Conservation (phyloP, 2,329 filamentous ascomycete genomes). For the Monosporascus cannonballus region DNA sequence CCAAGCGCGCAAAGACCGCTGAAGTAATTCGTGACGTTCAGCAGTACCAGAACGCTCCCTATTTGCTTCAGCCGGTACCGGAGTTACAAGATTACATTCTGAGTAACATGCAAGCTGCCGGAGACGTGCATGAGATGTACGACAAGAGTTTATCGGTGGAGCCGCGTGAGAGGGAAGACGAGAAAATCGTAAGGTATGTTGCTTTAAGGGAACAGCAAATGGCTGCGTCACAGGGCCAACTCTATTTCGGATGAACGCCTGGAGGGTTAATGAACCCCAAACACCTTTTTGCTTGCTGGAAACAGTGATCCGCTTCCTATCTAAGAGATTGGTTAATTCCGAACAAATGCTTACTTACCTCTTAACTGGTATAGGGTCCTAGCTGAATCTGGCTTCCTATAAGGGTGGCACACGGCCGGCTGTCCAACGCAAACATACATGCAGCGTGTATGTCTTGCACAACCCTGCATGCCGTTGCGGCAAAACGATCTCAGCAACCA, state of each 20-base stretch:
- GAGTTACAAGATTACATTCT: slow-evolving; percentile 96
- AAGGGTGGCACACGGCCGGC: slow-evolving; percentile 19
- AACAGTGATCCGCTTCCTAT: slow-evolving; percentile 6
- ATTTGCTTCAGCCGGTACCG: slow-evolving; percentile 78
- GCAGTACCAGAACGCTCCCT: slow-evolving; percentile 97
- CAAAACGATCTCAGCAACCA: neutral
- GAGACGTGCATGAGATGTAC: slow-evolving; percentile 99
- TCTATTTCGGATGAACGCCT: slow-evolving; percentile 14
- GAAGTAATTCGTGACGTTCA: slow-evolving; percentile 98
- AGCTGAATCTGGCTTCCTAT: slow-evolving; percentile 57
- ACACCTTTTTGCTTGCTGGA: slow-evolving; percentile 3
- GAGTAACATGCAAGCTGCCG: slow-evolving; percentile 90
- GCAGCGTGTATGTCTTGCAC: slow-evolving; percentile 1
- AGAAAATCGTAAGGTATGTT: slow-evolving; percentile 96
- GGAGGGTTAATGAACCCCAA: neutral
- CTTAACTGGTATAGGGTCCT: slow-evolving; percentile 41
- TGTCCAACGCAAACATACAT: slow-evolving; percentile 2
- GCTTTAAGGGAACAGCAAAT: slow-evolving; percentile 21
- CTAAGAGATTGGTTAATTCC: slow-evolving; percentile 2
- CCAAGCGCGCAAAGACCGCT: slow-evolving; percentile 94
- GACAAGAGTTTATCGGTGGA: slow-evolving; percentile 92
- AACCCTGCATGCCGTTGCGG: slow-evolving; percentile 1
- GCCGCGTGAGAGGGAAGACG: slow-evolving; percentile 92
- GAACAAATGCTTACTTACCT: slow-evolving; percentile 15
- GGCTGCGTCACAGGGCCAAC: slow-evolving; percentile 14